A percentile compares a stretch with the other conserved stretches of the same genome.
These are phyloP conservation scores for Hirschfeldia incana DNA, from an alignment of 345 rosid genomes.

Conservation along the genomic window DNA sequence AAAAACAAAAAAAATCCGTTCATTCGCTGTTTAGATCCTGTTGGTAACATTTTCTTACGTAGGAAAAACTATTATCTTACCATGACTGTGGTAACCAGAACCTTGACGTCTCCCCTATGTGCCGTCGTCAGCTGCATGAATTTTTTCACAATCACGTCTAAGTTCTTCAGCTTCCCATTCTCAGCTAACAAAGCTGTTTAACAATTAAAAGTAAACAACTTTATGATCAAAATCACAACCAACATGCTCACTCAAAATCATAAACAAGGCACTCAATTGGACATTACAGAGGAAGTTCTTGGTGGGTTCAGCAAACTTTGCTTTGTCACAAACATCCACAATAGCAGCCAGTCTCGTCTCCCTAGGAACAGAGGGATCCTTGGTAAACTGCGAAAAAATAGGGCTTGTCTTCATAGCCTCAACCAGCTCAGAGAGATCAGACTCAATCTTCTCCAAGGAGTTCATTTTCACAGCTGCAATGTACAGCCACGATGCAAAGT, in stretches of 20 bases:
- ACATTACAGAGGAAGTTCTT: conserved; percentile 81
- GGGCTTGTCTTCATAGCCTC: conserved; percentile 67
- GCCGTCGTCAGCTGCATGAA: conserved; percentile 78
- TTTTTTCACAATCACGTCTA: conserved; percentile 66
- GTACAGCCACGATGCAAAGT: conserved; percentile 86
- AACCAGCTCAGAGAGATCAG: conserved; percentile 65
- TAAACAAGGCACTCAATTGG: neutral
- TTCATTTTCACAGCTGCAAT: conserved; percentile 66
- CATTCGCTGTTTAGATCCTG: neutral
- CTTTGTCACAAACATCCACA: conserved; percentile 55
- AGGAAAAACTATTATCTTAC: conserved; percentile 49
- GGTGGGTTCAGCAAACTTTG: conserved; percentile 71
- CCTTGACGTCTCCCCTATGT: conserved; percentile 80
- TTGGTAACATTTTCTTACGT: neutral
- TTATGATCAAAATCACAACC: neutral
- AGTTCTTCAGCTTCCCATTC: conserved; percentile 66
- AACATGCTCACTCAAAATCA: neutral
- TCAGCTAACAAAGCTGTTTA: conserved; percentile 70
- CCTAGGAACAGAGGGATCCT: conserved; percentile 74
- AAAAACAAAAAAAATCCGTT: neutral
- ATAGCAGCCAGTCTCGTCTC: conserved; percentile 59
- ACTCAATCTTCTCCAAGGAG: conserved; percentile 68
- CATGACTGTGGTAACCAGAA: conserved; percentile 71
- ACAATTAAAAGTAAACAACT: neutral
- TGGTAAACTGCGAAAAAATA: conserved; percentile 65